These are phyloP conservation scores for Candida xiaguanensis DNA, from an alignment of 805 yeast species.

Conservation along the genomic window DNA sequence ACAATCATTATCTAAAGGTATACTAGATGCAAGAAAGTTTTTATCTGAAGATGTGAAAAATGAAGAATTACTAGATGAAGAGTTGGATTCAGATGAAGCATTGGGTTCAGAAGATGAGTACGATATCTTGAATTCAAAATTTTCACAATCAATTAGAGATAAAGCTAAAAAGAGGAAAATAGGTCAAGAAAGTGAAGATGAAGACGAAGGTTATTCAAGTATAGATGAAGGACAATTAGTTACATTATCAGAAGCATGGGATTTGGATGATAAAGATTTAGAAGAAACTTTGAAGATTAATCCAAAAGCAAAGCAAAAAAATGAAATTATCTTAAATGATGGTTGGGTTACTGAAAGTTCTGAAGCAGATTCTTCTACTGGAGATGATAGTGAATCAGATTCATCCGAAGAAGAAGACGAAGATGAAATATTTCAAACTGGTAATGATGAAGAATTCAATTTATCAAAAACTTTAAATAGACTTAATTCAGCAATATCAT, in stretches of 20 bases:
- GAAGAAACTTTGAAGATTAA: slow-evolving; percentile 15
- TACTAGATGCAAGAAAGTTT: slow-evolving; percentile 39
- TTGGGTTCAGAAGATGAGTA: slow-evolving; percentile 77
- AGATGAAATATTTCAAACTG: slow-evolving; percentile 27
- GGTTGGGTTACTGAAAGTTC: slow-evolving; percentile 26
- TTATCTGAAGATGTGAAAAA: slow-evolving; percentile 19
- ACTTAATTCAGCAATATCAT: slow-evolving; percentile 31
- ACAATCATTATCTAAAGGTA: slow-evolving; percentile 28
- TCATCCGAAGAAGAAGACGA: slow-evolving; percentile 23
- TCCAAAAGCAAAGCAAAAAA: slow-evolving; percentile 14
- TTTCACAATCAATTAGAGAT: slow-evolving; percentile 68
- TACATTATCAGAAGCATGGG: slow-evolving; percentile 88
- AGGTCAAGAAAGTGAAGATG: slow-evolving; percentile 44
- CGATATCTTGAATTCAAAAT: slow-evolving; percentile 58
- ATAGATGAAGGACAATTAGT: slow-evolving; percentile 73
- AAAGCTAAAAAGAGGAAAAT: slow-evolving; percentile 34
- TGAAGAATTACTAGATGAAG: slow-evolving; percentile 52
- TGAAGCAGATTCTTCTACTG: slow-evolving; percentile 11
- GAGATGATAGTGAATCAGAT: slow-evolving; percentile 17
- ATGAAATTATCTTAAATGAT: slow-evolving; percentile 27
- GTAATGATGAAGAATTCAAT: slow-evolving; percentile 46
- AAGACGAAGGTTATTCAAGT: slow-evolving; percentile 65
- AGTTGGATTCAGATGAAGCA: slow-evolving; percentile 84
- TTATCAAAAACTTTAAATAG: slow-evolving; percentile 45
- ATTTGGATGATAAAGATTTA: slow-evolving; percentile 58